A percentile compares a stretch with the other conserved stretches of the same genome.
Evolutionary conservation across 768 basidiomycete genomes (phyloP).

Genomic region (Boletellus sp.): DNA sequence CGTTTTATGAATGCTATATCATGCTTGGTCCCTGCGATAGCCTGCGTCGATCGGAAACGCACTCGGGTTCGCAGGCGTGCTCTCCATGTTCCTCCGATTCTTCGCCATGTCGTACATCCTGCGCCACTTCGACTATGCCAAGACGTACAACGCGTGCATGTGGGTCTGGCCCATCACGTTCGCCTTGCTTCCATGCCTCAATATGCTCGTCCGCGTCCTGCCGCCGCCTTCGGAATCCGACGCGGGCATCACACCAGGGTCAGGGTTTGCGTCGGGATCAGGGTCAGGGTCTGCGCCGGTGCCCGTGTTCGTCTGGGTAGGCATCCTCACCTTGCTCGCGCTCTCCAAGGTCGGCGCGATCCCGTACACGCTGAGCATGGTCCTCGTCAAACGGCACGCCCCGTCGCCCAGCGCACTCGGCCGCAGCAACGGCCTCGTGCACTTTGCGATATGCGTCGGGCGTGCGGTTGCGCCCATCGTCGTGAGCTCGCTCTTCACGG

Average conservation of each 20-base stretch:
- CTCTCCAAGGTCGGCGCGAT: constrained; percentile 28
- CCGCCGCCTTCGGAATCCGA: neutral
- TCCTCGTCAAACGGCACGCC: constrained; percentile 51
- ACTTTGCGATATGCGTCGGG: constrained; percentile 52
- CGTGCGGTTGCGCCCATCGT: constrained; percentile 53
- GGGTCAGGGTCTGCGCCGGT: constrained; percentile 1
- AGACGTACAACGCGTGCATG: constrained; percentile 51
- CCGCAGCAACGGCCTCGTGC: constrained; percentile 56
- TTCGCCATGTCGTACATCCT: constrained; percentile 52
- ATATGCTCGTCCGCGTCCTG: constrained; percentile 40
- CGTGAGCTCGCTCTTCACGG: constrained; percentile 35
- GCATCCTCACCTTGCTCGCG: constrained; percentile 40
- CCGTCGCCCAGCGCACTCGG: constrained; percentile 49
- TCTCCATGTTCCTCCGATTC: constrained; percentile 48
- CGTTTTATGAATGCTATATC: too few relatives aligned
- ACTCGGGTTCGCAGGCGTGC: constrained; percentile 48
- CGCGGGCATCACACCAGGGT: too few relatives aligned
- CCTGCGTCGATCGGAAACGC: constrained; percentile 54
- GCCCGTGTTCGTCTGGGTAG: constrained; percentile 42
- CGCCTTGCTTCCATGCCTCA: constrained; percentile 46
- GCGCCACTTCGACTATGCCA: constrained; percentile 43
- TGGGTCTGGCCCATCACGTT: constrained; percentile 52
- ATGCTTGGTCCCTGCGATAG: constrained; percentile 24
- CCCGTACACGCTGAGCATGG: constrained; percentile 50
- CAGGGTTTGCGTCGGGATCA: neutral